Base-by-base conservation (phyloP, 306 rosid genomes). In the Trifolium fragiferum region DNA sequence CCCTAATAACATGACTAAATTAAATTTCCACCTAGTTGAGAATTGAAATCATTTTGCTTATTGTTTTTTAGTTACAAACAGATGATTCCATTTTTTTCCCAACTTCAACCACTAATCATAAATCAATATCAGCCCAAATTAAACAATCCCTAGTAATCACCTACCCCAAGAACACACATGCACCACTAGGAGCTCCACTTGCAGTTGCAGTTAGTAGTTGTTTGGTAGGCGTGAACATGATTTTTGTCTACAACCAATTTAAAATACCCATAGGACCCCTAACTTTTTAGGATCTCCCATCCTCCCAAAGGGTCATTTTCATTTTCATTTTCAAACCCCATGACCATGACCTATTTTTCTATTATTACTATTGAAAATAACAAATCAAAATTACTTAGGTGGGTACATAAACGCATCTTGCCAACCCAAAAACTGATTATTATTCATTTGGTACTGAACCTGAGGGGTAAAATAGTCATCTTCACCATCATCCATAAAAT, bases 381-480 rank as follows among this genome's bases (percentile, higher is more conserved):
- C 58, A 53, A 68, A 61, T 83, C 57, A 89, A 53, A 77, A 72
- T 63, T 84, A 85, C 46, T 77, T 73, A 10, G 83, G 88, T 3
- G 60, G 58, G 60, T 81, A 81, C 50, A 66, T 61, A 77, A 87
- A 87, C 87, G 83, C 65, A 67, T 91, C 94, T 57, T 84, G 96
- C 43, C 86, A 76, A 1, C 92, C 78, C 0, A 85, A 82, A 41
- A 81, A 62, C 60, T 86, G 85, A 66, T 55, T 40, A 40, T 2
- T 40, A 40, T 41, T 90, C 84, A 84, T 80, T 27, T 85, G 90
- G 74, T 49, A 79, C 38, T 82, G 88, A 33, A 19, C 73, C 18
- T 82, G 87, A 37, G 82, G 75, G 74, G 83, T 87, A 70, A 94
- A 92, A 58, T 87, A 84, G 75, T 91, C 89, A 19, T 87, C 90